These are phyloP conservation scores for Fusarium staphyleae DNA, from an alignment of 2,329 filamentous ascomycete genomes.

Conservation along the genomic window DNA sequence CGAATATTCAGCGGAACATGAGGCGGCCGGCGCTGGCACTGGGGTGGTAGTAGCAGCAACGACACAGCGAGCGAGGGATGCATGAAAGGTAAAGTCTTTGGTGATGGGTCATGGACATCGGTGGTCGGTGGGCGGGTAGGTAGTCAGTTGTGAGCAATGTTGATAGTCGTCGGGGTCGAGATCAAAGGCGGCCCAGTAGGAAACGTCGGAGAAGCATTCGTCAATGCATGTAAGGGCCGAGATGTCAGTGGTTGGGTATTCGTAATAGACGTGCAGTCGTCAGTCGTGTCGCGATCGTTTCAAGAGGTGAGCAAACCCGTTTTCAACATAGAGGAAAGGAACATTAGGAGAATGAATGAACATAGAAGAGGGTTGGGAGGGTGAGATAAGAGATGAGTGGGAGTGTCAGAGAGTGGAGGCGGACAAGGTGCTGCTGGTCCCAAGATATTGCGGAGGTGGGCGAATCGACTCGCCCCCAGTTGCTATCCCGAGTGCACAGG, in stretches of 20 bases:
- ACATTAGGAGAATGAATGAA: constrained; percentile 19
- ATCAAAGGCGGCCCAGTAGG: constrained; percentile 3
- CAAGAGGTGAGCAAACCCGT: constrained; percentile 8
- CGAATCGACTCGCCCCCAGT: constrained; percentile 37
- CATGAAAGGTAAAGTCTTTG: constrained; percentile 35
- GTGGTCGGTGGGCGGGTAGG: constrained; percentile 4
- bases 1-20: constrained; percentile 34
- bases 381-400: constrained; percentile 32
- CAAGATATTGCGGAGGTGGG: constrained; percentile 44
- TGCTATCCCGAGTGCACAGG: constrained; percentile 34
- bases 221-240: not conserved
- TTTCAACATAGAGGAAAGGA: constrained; percentile 3
- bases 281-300: constrained; percentile 7
- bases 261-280: constrained; percentile 1
- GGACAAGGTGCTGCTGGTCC: constrained; percentile 39
- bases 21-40: constrained; percentile 34
- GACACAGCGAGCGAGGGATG: constrained; percentile 31
- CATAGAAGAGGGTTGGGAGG: constrained; percentile 23
- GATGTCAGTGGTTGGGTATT: not conserved
- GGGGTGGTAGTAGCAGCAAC: constrained; percentile 19
- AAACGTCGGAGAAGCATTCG: constrained; percentile 11
- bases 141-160: not conserved
- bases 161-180: constrained; percentile 3
- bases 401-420: constrained; percentile 34
- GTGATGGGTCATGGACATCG: constrained; percentile 11